Evolutionary conservation across 2,329 filamentous ascomycete genomes (phyloP).

Genomic region (Alternaria novae-zelandiae): DNA sequence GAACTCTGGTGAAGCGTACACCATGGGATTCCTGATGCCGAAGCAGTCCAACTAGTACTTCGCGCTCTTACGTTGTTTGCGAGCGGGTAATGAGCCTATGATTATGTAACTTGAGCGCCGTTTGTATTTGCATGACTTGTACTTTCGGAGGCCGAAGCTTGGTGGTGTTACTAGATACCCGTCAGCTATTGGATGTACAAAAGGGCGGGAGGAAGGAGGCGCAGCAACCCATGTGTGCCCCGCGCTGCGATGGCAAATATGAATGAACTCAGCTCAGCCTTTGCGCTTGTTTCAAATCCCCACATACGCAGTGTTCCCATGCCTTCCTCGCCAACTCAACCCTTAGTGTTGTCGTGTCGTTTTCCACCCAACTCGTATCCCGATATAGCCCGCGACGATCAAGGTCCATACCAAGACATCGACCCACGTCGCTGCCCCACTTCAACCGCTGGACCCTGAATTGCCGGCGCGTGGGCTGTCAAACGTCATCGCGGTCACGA

Average conservation of each 20-base stretch:
- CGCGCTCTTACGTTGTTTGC: neutral
- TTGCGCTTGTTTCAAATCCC: neutral
- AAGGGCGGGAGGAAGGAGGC: conserved; percentile 14
- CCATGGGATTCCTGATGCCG: conserved; percentile 40
- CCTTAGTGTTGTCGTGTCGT: too few species aligned
- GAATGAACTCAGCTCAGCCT: conserved; percentile 12
- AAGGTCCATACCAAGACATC: conserved; percentile 9
- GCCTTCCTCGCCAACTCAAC: too few species aligned
- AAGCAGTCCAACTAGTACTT: conserved; percentile 17
- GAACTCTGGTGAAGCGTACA: conserved; percentile 31
- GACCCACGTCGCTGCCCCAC: conserved; percentile 15
- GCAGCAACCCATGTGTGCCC: conserved; percentile 20
- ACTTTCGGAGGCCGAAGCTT: neutral
- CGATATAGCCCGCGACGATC: neutral
- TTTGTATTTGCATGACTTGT: neutral
- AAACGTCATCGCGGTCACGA: conserved; percentile 20
- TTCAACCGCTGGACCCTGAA: conserved; percentile 15
- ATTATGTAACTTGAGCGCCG: neutral
- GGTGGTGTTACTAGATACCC: neutral
- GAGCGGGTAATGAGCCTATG: neutral
- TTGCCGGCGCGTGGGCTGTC: neutral
- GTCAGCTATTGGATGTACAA: conserved; percentile 5
- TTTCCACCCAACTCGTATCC: too few species aligned
- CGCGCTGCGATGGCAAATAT: conserved; percentile 6
- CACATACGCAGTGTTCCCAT: too few species aligned